These are phyloP conservation scores for Rhodosporidiobolus odoratus DNA, from an alignment of 768 basidiomycete species.

Conservation along the genomic window DNA sequence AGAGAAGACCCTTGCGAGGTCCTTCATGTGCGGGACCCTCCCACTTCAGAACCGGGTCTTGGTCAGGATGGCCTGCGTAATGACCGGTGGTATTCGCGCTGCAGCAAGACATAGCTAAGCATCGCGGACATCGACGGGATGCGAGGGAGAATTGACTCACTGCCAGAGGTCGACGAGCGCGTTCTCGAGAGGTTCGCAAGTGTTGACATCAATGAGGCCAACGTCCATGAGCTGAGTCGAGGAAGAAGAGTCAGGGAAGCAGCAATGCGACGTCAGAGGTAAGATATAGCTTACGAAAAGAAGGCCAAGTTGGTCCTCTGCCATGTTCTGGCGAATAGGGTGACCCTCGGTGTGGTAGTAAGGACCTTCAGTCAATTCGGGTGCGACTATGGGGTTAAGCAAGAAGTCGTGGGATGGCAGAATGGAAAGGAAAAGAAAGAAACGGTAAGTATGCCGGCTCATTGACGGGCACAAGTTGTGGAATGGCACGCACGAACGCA, in stretches of 20 bases:
- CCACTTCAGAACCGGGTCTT: conserved; percentile 39
- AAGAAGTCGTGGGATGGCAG: background rate
- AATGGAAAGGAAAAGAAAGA: background rate
- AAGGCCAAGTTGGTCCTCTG: conserved; percentile 45
- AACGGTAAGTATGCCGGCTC: background rate
- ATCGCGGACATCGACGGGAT: background rate
- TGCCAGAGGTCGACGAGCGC: conserved; percentile 46
- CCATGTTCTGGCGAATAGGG: conserved; percentile 46
- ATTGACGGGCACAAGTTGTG: background rate
- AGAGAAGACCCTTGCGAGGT: conserved; percentile 43
- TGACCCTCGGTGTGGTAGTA: conserved; percentile 45
- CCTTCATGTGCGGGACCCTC: conserved; percentile 42
- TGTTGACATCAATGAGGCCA: conserved; percentile 46
- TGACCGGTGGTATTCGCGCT: conserved; percentile 43
- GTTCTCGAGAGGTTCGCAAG: conserved; percentile 43
- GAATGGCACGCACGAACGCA: conserved; percentile 35
- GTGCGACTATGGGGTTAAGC: conserved; percentile 15
- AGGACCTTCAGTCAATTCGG: conserved; percentile 35
- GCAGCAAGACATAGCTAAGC: background rate
- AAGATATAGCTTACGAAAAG: conserved; percentile 38
- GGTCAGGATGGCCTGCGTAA: conserved; percentile 45
- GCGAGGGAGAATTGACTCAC: background rate
- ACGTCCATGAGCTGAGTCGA: conserved; percentile 43
- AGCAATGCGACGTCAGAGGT: background rate
- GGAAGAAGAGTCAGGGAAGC: background rate